Percentiles rank a stretch among this genome's conserved stretches.
These are phyloP conservation scores for Blepharisma undulans DNA, from an alignment of 169 alveolate genomes.

Conservation along the genomic window DNA sequence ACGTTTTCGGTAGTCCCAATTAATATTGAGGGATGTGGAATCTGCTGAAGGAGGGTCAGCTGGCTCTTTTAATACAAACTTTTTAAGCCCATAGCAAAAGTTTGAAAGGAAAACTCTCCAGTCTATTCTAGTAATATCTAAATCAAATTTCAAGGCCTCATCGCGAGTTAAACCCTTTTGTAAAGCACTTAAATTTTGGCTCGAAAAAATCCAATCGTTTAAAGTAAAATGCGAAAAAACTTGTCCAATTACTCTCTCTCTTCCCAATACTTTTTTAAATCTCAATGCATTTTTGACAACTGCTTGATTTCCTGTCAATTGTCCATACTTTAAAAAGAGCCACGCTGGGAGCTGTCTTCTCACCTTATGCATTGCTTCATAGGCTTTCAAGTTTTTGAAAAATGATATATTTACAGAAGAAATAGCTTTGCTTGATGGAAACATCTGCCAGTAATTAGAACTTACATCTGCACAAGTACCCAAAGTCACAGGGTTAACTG, in stretches of 20 bases:
- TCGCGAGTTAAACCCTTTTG: background rate
- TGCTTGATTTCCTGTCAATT: slow-evolving; percentile 47
- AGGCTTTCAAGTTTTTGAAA: slow-evolving; percentile 34
- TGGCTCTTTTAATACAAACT: slow-evolving; percentile 70
- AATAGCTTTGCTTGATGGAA: slow-evolving; percentile 58
- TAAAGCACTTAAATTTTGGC: background rate
- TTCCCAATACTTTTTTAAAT: slow-evolving; percentile 48
- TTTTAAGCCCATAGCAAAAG: slow-evolving; percentile 73
- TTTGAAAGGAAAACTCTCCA: slow-evolving; percentile 63
- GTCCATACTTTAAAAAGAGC: slow-evolving; percentile 37
- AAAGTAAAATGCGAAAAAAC: slow-evolving; percentile 61
- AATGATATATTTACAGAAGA: slow-evolving; percentile 26
- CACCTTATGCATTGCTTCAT: slow-evolving; percentile 32
- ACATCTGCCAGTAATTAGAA: slow-evolving; percentile 41
- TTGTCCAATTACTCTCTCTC: slow-evolving; percentile 54
- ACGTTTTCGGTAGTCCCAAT: background rate
- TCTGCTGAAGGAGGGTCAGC: slow-evolving; percentile 56
- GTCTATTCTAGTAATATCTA: slow-evolving; percentile 45
- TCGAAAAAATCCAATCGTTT: slow-evolving; percentile 74
- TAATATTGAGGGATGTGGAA: slow-evolving; percentile 50
- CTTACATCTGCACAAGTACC: slow-evolving; percentile 43
- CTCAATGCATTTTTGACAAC: slow-evolving; percentile 51
- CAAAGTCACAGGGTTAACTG: slow-evolving; percentile 78
- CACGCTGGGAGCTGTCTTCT: slow-evolving; percentile 58
- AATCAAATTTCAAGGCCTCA: slow-evolving; percentile 45